Evolutionary conservation across 805 yeast species (phyloP).

Genomic region (Pichia californica): DNA sequence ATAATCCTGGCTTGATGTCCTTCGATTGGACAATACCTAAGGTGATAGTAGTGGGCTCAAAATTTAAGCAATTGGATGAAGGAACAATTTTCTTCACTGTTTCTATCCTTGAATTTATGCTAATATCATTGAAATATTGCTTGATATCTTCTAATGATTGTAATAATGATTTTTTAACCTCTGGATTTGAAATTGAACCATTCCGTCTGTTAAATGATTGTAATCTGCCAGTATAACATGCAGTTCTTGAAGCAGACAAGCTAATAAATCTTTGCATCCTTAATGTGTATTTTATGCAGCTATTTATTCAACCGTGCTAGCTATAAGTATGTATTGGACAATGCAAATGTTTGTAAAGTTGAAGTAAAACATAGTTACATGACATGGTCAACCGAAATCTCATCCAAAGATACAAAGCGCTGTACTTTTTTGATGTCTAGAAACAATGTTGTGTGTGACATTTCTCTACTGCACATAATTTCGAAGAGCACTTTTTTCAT

Average conservation of each 20-base stretch:
- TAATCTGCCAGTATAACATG: neutral
- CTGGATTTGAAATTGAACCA: neutral
- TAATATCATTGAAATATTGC: slow-evolving; percentile 12
- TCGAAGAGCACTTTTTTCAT: too few relatives aligned
- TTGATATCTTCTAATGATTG: slow-evolving; percentile 12
- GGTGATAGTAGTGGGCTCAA: slow-evolving; percentile 20
- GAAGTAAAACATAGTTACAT: too few relatives aligned
- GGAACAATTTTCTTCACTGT: slow-evolving; percentile 15
- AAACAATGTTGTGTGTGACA: too few relatives aligned
- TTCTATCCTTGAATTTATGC: slow-evolving; percentile 11
- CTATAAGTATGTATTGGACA: too few relatives aligned
- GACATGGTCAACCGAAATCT: too few relatives aligned
- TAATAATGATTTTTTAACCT: neutral
- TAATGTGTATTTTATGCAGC: too few relatives aligned
- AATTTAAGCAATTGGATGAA: slow-evolving; percentile 2
- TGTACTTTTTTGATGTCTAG: too few relatives aligned
- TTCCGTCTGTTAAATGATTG: slow-evolving; percentile 1
- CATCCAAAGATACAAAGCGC: too few relatives aligned
- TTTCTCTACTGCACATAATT: too few relatives aligned
- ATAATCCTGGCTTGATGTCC: slow-evolving; percentile 16
- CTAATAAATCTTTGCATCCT: neutral
- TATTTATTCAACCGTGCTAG: too few relatives aligned
- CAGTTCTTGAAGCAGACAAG: neutral
- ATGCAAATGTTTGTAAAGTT: too few relatives aligned
- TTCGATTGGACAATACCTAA: slow-evolving; percentile 26